Evolutionary conservation across 306 rosid species (phyloP).

Genomic region (Dalbergia cochinchinensis): DNA sequence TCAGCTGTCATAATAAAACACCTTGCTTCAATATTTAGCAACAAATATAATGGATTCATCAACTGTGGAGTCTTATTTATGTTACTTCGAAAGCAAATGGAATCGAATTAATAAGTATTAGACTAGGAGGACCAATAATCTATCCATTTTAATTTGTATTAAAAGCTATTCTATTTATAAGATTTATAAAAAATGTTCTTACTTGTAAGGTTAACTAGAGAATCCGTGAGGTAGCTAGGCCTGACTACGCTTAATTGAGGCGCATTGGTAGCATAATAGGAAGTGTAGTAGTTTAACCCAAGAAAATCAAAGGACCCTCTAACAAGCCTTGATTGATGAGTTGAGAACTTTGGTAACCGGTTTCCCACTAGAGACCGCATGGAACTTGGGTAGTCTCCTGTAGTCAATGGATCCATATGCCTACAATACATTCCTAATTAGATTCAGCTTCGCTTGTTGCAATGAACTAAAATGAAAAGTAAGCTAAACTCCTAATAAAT

Average conservation of each 20-base stretch:
- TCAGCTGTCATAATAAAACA: conserved; percentile 39
- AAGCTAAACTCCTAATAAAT: background rate
- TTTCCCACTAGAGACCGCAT: conserved; percentile 41
- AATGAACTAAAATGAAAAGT: background rate
- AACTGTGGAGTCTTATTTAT: no score
- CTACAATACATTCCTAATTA: background rate
- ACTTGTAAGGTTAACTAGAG: conserved; percentile 34
- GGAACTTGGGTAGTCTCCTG: conserved; percentile 43
- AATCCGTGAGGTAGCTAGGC: conserved; percentile 47
- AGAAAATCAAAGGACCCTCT: conserved; percentile 46
- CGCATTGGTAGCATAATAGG: conserved; percentile 38
- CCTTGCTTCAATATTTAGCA: background rate
- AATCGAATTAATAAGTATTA: no score
- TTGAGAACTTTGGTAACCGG: conserved; percentile 45
- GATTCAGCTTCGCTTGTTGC: background rate
- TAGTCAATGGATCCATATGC: conserved; percentile 46
- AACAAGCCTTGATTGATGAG: conserved; percentile 16
- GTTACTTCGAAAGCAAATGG: no score
- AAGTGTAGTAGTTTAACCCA: conserved; percentile 48
- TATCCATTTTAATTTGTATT: no score
- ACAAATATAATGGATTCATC: background rate
- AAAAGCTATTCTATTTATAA: no score
- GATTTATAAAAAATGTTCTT: background rate
- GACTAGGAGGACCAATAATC: no score
- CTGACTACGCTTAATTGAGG: conserved; percentile 29